Evolutionary conservation across 331 rosid species (phyloP), one percentile per base, ranked within the genome.

Genomic region (Malus hybrid): DNA sequence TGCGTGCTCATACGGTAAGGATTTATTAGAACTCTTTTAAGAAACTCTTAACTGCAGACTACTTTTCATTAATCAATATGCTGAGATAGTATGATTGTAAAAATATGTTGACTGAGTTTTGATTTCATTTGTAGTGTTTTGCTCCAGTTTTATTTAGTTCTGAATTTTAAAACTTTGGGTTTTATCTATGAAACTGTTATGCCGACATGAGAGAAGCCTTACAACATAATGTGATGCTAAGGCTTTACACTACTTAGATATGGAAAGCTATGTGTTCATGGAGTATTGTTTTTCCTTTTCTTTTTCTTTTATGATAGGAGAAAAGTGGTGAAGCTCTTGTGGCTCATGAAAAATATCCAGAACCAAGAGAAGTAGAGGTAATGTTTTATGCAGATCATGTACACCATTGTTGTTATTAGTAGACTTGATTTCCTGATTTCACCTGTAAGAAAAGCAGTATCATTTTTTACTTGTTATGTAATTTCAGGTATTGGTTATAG

Each of bases 351-450:
- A 92, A 89, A 27, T 91, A 80, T 76, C 42, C 88, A 27, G 97
- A 92, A 85, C 99, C 98, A 5, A 92, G 90, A 85, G 99, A 91
- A 88, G 99, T 91, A 73, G 98, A 92, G 97, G 99, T 95, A 83
- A 69, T 56, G 27, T 55, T 55, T 69, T 55, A 2, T 71, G 60
- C 54, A 39, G 16, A 60, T n/a, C 29, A 15, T 29, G 42, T 42
- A 34, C 13, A 15, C 3, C 20, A 5, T 34, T 50, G 16, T 50
- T 60, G 19, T 57, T 29, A 33, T 78, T 33, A 34, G 64, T 46
- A 77, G 59, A 72, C 44, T 59, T 27, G 69, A 70, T 50, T 81
- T 74, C 18, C 39, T 71, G 39, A 15, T 13, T 67, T 62, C 9
- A 24, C 11, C 44, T 33, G 28, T 65, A 19, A 10, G 48, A 34